Percentiles rank a stretch among this genome's conserved stretches.
These are phyloP conservation scores for Rhodotorula sp. DNA, from an alignment of 1,284 basidiomycete species.

Conservation along the genomic window DNA sequence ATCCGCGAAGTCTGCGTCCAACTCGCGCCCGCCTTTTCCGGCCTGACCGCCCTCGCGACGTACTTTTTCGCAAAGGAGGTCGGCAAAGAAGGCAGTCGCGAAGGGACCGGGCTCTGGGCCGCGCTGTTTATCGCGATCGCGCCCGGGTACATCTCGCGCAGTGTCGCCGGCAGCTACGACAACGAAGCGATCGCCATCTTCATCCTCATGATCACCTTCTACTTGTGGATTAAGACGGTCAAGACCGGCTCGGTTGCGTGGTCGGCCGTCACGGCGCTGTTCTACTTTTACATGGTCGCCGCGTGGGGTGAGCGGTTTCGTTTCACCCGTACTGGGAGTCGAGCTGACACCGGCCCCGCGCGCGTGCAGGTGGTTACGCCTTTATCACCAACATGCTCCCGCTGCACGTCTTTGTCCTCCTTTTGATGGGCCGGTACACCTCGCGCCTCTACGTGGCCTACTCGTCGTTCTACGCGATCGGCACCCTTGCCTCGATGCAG, in stretches of 20 bases:
- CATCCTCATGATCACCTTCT: slow-evolving; percentile 99
- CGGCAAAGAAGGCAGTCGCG: slow-evolving; percentile 54
- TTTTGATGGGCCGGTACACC: slow-evolving; percentile 96
- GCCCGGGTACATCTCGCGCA: slow-evolving; percentile 96
- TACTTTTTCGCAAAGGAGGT: slow-evolving; percentile 78
- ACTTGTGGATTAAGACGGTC: slow-evolving; percentile 93
- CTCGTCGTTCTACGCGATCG: slow-evolving; percentile 96
- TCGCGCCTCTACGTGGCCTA: slow-evolving; percentile 91
- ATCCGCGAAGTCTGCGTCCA: slow-evolving; percentile 97
- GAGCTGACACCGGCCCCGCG: not conserved
- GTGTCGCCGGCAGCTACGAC: slow-evolving; percentile 98
- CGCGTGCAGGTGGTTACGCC: slow-evolving; percentile 77
- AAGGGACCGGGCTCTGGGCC: slow-evolving; percentile 89
- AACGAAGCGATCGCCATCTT: slow-evolving; percentile 99
- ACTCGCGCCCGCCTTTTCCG: slow-evolving; percentile 93
- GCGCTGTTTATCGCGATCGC: slow-evolving; percentile 99
- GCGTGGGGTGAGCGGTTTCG: slow-evolving; percentile 76
- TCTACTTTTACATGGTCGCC: slow-evolving; percentile 99
- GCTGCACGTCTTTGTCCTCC: slow-evolving; percentile 84
- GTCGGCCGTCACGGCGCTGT: slow-evolving; percentile 84
- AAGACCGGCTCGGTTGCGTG: slow-evolving; percentile 91
- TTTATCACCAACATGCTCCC: slow-evolving; percentile 99
- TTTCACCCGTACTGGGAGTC: not conserved
- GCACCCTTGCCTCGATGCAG: slow-evolving; percentile 96
- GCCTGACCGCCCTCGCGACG: slow-evolving; percentile 75